Evolutionary conservation across 306 rosid genomes (phyloP).

Genomic region (Oemleria cerasiformis): DNA sequence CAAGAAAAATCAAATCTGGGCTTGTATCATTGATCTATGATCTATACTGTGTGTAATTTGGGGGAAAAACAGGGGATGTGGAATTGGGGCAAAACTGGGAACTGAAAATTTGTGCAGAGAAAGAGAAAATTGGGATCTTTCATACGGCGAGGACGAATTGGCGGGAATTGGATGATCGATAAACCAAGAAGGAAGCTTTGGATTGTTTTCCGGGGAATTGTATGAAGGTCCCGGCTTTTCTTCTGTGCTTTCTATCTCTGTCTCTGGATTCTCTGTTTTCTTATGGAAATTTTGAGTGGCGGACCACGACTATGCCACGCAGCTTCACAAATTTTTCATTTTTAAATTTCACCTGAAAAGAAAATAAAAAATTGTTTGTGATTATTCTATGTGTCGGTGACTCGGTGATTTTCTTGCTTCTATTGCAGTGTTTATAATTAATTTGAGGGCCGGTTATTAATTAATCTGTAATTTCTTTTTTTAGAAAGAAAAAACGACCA

Average conservation of each 20-base stretch:
- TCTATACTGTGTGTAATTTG: not conserved
- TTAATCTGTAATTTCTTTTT: too few relatives aligned
- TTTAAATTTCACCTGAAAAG: too few relatives aligned
- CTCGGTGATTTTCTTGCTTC: too few relatives aligned
- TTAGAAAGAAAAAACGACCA: too few relatives aligned
- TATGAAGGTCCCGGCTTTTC: constrained; percentile 3
- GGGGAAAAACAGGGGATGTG: not conserved
- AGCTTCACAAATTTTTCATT: not conserved
- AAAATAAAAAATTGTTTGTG: too few relatives aligned
- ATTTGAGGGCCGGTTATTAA: too few relatives aligned
- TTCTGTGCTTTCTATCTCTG: not conserved
- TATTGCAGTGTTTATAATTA: too few relatives aligned
- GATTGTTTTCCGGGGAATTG: not conserved
- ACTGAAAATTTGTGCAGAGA: not conserved
- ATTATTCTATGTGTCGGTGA: too few relatives aligned
- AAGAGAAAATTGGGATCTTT: not conserved
- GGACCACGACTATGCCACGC: constrained; percentile 5
- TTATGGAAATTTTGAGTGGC: not conserved
- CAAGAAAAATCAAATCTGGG: not conserved
- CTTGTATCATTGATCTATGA: not conserved
- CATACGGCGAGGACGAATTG: not conserved
- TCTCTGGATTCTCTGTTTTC: not conserved
- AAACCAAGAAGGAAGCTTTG: not conserved
- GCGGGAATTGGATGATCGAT: constrained; percentile 16
- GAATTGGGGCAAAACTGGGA: not conserved